Base-by-base conservation (phyloP, 768 basidiomycete species). In the Solioccasus polychromus region DNA sequence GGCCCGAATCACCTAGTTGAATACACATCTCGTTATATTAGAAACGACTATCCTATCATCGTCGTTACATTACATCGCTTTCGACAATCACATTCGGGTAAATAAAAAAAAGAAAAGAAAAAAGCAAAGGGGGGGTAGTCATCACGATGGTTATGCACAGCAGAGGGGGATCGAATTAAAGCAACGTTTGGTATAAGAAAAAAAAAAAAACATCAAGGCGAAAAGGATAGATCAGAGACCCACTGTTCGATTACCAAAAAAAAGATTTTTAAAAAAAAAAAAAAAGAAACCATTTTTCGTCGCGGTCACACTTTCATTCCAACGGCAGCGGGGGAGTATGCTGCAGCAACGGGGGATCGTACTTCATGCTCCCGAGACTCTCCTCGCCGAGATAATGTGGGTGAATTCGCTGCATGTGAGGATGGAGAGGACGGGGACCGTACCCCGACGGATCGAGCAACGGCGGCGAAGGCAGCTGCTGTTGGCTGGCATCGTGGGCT, bases 291-390 rank as follows among this genome's bases (percentile, higher is more conserved):
- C 44, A 46, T 50, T 51, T 48, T 47, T 38, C 39, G n/a, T n/a
- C 39, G 4, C 36, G 10, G 25, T 46, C 30, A 72, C 6, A 69
- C 75, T 52, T 71, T 75, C 74, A 77, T 72, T 71, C 75, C 75
- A 69, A 73, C 59, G 54, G 69, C 64, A 71, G 71, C 57, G 68
- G 74, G 24, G 68, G 75, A 39, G 72, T 74, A 72, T 51, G 59
- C 40, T 45, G 74, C 59, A 67, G 68, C 47, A 59, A 68, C 71
- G 60, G 71, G 44, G 58, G 70, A 63, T 68, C 72, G 70, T 70
- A 73, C 67, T 70, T 74, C 70, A 57, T 60, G 71, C 47, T 62
- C n/a, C n/a, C n/a, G 60, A 29, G 59, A 44, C 50, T 62, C 54
- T 63, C 63, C 64, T 57, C 69, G 59, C 35, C 66, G 55, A 50